Evolutionary conservation across 768 basidiomycete genomes (phyloP).

Genomic region (Pleurotus cornucopiae): DNA sequence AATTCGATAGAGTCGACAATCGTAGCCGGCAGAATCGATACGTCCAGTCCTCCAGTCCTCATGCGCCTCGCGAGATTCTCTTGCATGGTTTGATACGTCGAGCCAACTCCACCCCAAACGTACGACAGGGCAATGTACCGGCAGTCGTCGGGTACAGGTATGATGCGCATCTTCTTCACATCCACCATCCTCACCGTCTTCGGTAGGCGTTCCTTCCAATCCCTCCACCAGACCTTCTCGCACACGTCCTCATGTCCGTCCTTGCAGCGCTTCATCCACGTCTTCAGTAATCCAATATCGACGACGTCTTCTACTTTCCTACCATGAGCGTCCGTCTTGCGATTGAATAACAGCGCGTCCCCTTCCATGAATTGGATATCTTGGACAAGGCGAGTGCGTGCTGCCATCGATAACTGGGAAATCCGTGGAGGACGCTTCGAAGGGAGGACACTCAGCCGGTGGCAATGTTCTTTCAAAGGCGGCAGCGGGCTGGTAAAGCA

Average conservation of each 20-base stretch:
- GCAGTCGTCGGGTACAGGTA: neutral
- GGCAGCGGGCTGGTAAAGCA: neutral
- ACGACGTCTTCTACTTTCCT: neutral
- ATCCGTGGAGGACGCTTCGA: neutral
- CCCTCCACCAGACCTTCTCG: conserved; percentile 1
- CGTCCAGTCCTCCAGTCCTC: neutral
- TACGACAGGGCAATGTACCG: conserved; percentile 1
- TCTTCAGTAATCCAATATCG: neutral
- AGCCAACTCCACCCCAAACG: conserved; percentile 3
- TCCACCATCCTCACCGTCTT: conserved; percentile 4
- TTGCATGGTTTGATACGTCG: neutral
- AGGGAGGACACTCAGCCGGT: neutral
- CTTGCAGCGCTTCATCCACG: neutral
- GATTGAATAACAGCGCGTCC: neutral
- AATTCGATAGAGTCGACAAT: neutral
- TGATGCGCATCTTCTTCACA: neutral
- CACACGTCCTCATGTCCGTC: neutral
- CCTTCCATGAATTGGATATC: neutral
- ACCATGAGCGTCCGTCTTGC: neutral
- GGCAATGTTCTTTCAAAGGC: neutral
- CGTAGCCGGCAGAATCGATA: neutral
- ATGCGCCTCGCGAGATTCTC: neutral
- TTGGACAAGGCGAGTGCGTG: neutral
- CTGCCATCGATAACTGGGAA: neutral
- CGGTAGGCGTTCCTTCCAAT: neutral